Base-by-base conservation (phyloP, 2,329 filamentous ascomycete genomes). In the Aspergillus piperis region DNA sequence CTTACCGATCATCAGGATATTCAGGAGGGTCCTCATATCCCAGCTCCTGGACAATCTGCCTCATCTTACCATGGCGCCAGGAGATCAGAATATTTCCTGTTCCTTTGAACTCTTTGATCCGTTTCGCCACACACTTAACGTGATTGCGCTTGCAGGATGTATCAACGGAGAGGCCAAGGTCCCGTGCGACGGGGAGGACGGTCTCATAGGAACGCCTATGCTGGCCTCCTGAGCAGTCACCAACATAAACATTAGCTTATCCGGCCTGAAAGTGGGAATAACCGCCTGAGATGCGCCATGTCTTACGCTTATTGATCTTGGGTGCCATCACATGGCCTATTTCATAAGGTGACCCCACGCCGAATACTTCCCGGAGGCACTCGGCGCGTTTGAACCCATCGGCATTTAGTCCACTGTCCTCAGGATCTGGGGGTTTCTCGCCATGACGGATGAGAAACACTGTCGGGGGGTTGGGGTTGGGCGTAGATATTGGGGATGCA, bases 381-480 rank as follows among this genome's bases (percentile, higher is more conserved):
- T 70, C 64, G 5, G 71, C 70, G 38, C 71, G 70, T 52, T 54
- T 61, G 42, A 64, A 49, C 1, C 71, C 71, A 7, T 72, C 70
- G 2, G 55, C 21, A 17, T 61, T 70, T 8, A 74, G 58, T 2
- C 67, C 66, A 32, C 68, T 66, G 23, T 73, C 65, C 8, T 64
- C 27, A 7, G 63, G 62, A 36, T 72, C 51, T 2, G 19, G 53
- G 5, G 71, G 62, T 32, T 73, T 73, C 54, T 74, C 71, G 36
- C 68, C 71, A 51, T 74, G 71, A 8, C 71, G 70, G 51, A 74
- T 71, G 17, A 74, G 60, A 36, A 69, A 73, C 17, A 73, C 64
- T 7, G 63, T 72, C 17, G 71, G 68, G 0, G 56, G 58, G 15
- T 30, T 13, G 1, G 56, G 58, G 13, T 30, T 11, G 8, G 62